A percentile compares a stretch with the other conserved stretches of the same genome.
Conservation (phyloP, 1,284 basidiomycete species). For the Xerocomus amazonicus region DNA sequence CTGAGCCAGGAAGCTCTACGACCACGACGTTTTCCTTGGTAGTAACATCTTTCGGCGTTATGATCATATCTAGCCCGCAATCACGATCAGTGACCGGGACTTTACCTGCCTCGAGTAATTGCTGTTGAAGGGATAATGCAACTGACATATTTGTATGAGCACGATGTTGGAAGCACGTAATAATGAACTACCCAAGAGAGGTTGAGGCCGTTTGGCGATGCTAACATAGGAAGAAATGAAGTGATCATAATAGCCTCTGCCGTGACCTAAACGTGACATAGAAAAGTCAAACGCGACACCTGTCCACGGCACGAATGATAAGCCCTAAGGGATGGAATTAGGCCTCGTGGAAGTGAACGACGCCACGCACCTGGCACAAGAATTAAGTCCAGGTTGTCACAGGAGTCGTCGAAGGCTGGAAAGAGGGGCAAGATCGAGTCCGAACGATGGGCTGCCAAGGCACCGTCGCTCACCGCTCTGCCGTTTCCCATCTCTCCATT, state of each 20-base stretch:
- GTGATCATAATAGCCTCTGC: slow-evolving; percentile 77
- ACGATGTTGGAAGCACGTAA: slow-evolving; percentile 7
- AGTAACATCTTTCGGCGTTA: slow-evolving; percentile 49
- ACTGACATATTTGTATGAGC: slow-evolving; percentile 39
- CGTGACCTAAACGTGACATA: slow-evolving; percentile 71
- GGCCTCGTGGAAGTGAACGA: slow-evolving; percentile 10
- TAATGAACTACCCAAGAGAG: slow-evolving; percentile 49
- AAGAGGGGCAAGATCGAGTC: slow-evolving; percentile 2
- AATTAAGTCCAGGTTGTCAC: slow-evolving; percentile 57
- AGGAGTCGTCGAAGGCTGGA: slow-evolving; percentile 43
- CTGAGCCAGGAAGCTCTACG: slow-evolving; percentile 14
- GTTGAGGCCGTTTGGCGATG: slow-evolving; percentile 37
- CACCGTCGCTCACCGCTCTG: slow-evolving; percentile 45
- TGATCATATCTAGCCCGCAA: slow-evolving; percentile 64
- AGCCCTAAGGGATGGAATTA: slow-evolving; percentile 7
- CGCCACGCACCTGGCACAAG: slow-evolving; percentile 56
- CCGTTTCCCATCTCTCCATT: slow-evolving; percentile 44
- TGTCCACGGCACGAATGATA: slow-evolving; percentile 39
- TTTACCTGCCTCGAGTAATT: slow-evolving; percentile 50
- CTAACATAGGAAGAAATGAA: slow-evolving; percentile 58
- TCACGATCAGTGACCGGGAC: slow-evolving; percentile 61
- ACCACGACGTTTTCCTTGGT: slow-evolving; percentile 12
- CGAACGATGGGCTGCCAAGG: neutral
- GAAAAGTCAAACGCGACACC: slow-evolving; percentile 74
- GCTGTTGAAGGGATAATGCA: slow-evolving; percentile 62